Base-by-base conservation (phyloP, 257 asterid genomes). In the Henckelia pumila region DNA sequence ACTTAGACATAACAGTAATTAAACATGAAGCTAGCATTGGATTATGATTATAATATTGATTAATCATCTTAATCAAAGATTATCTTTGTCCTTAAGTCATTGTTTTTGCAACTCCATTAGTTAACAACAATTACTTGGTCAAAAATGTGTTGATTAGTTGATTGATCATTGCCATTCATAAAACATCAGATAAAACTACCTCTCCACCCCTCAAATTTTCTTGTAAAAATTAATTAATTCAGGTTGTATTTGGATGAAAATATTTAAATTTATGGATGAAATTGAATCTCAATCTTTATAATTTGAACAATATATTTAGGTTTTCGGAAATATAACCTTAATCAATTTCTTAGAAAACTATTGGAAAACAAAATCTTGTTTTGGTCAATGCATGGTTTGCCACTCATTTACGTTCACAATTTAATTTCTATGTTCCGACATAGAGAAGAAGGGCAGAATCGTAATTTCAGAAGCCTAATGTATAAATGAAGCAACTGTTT, bases 41-140 rank as follows among this genome's bases (percentile, higher is more conserved):
- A 40, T 59, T 53, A 68, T 47, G n/a, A 40, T 40, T 40, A 40
- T 68, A 64, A 60, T 71, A 63, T 25, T 59, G n/a, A 40, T 40
- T 22, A 55, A 20, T 55, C 10, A n/a, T 69, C 49, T 71, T 73
- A 69, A 71, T 76, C 56, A 69, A 62, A 71, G 78, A 75, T 74
- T 77, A 83, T 77, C 85, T 71, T 77, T 71, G 75, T 73, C 72
- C 52, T 53, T 70, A 52, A 78, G 79, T 75, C 79, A 68, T 76
- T 65, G 68, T 71, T 74, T 61, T 63, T 71, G 53, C 20, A 16
- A n/a, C 71, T 64, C 50, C 63, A 64, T 24, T 40, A 59, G 28
- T 63, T 56, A 59, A 70, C 76, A 56, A 66, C 61, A 70, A 63
- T 72, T 32, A 67, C 57, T 66, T 66, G 69, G 50, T 59, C 73